These are phyloP conservation scores for Hypoxylon sp. DNA, from an alignment of 2,329 filamentous ascomycete genomes.

Conservation along the genomic window DNA sequence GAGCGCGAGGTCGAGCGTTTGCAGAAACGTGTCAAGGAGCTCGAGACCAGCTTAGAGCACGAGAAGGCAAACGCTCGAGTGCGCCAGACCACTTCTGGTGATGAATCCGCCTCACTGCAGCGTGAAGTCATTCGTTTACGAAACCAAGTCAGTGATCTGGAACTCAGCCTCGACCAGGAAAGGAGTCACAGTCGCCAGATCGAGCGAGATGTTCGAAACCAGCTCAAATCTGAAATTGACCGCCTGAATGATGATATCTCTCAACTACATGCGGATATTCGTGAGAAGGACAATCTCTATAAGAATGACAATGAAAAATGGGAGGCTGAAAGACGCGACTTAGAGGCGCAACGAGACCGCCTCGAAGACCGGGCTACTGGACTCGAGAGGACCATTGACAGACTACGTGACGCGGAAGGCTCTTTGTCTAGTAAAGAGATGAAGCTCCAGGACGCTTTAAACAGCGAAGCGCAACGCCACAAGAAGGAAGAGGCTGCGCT, in stretches of 20 bases:
- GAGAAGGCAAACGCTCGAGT: conserved; percentile 78
- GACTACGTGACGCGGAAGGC: conserved; percentile 76
- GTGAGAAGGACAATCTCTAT: conserved; percentile 77
- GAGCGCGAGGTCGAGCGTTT: conserved; percentile 45
- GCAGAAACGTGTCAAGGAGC: conserved; percentile 44
- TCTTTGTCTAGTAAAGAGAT: conserved; percentile 76
- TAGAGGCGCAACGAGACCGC: conserved; percentile 75
- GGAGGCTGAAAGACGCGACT: conserved; percentile 74
- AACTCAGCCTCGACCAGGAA: conserved; percentile 65
- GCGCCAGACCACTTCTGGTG: conserved; percentile 74
- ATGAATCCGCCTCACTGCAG: conserved; percentile 75
- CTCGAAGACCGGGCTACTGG: conserved; percentile 76
- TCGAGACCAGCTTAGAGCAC: conserved; percentile 46
- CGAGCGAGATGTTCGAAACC: conserved; percentile 69
- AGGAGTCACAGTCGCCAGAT: conserved; percentile 70
- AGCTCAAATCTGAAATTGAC: conserved; percentile 68
- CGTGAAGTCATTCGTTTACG: conserved; percentile 69
- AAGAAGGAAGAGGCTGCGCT: conserved; percentile 78
- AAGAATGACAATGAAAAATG: conserved; percentile 80
- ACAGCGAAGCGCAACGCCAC: conserved; percentile 79
- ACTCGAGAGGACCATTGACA: conserved; percentile 78
- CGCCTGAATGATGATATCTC: conserved; percentile 68
- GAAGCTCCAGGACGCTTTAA: conserved; percentile 75
- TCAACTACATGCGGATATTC: conserved; percentile 72
- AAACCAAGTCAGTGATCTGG: conserved; percentile 61